Evolutionary conservation across 2,329 filamentous ascomycete species (phyloP), one percentile per base, ranked within the genome.

Genomic region (Colletotrichum gloeosporioides): DNA sequence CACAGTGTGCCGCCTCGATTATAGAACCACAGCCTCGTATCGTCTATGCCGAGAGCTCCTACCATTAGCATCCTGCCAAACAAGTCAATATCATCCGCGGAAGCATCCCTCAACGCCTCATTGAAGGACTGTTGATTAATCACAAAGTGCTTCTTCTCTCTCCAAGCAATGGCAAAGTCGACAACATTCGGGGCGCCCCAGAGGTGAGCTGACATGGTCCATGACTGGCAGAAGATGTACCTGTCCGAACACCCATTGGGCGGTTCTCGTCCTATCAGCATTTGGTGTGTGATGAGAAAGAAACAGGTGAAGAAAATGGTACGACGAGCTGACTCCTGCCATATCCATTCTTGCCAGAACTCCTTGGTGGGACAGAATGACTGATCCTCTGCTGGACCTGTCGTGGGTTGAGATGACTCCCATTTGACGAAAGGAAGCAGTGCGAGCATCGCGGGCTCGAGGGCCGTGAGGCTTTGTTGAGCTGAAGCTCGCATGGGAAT

Each of bases 281-380:
- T 77, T 3, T 83, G 81, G 73, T 87, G 85, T 15, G 81, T 76
- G 63, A 86, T 83, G 22, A 85, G 68, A 69, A 91, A 85, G 59
- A 89, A 90, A 77, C 88, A 88, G 0, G 86, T 80, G 15, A 89
- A 83, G 2, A 92, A 81, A 1, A 89, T 83, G 0, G 90, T 92
- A 18, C 90, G 87, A 4, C 90, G 86, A 1, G 87, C 83, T 1
- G 89, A 91, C 79, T 92, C 90, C 13, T 90, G 85, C 25, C 91
- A 83, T 4, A 90, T 82, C 88, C 89, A 92, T 2, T 84, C 83
- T 9, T 82, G 80, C 90, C 90, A 92, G 61, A 89, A 89, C 1
- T 83, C 78, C 22, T 83, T 84, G 2, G 86, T 85, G 1, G 85
- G 83, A 12, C 84, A 85, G 5, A 90, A 79, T 0, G 87, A 83